Base-by-base conservation (phyloP, 208 protist genomes). In the Acanthamoeba lenticulata region DNA sequence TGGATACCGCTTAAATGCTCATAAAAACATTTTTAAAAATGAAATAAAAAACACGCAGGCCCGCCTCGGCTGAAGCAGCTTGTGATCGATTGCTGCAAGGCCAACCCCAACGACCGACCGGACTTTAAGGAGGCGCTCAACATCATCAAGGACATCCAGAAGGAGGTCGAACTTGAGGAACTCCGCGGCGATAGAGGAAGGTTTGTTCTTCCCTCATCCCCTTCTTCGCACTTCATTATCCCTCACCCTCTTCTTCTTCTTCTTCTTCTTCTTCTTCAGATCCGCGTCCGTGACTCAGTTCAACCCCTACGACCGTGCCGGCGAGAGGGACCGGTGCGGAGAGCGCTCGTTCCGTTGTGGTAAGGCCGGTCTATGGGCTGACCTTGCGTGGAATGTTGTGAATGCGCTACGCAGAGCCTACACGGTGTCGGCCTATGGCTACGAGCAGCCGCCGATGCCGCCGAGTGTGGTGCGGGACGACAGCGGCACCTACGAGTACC, bases 61-160 rank as follows among this genome's bases (percentile, higher is more conserved):
- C 69, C 69, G 40, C 69, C 69, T 24, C 69, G 69, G 32, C 40
- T 79, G 69, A 79, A 79, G 69, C 69, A 79, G 69, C 69, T 79
- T 29, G 69, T 79, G 69, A 79, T 79, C 40, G 69, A 79, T 29
- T 79, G 69, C 69, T 79, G 69, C 36, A 79, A 79, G 21, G 27
- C 69, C 9, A 79, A 79, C 40, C 69, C 69, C 69, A 79, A 79
- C 69, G 69, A 79, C 32, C 69, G 69, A 79, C 69, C 69, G 15
- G 69, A 79, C 40, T 79, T 79, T 7, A 79, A 79, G 69, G 69
- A 79, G 69, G 69, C 69, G 69, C 40, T 79, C 13, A 79, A 79
- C 69, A 79, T 79, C 21, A 40, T 79, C 69, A 79, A 45, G 38
- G 69, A 79, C 69, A 79, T 79, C 69, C 69, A 79, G 36, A 79